phyloP scores from a whole-genome alignment of 106 monocot genomes.

The Dendrobium nobile region DNA sequence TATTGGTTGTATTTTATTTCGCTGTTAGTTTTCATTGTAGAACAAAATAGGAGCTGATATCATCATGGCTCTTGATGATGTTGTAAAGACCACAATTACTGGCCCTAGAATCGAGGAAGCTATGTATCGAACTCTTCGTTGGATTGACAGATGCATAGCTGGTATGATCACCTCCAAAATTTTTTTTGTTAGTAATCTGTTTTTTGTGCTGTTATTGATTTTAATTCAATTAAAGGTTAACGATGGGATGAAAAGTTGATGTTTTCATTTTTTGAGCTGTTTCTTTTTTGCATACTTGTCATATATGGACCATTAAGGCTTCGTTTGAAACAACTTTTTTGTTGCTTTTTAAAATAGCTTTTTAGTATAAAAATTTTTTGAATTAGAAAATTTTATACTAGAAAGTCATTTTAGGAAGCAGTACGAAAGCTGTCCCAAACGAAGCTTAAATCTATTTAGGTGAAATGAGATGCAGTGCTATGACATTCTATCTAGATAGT shows the following conservation, averaged over 20 bases:
- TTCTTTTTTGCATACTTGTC: background rate
- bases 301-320: background rate
- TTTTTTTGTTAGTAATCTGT: background rate
- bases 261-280: background rate
- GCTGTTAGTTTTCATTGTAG: conserved; percentile 26
- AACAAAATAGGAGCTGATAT: conserved; percentile 99
- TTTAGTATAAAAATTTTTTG: too few species aligned
- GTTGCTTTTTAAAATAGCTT: too few species aligned
- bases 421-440: too few species aligned
- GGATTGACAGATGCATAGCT: conserved; percentile 99
- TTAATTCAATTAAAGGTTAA: background rate
- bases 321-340: too few species aligned
- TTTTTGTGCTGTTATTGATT: background rate
- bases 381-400: too few species aligned
- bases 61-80: conserved; percentile 99
- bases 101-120: conserved; percentile 98
- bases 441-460: background rate
- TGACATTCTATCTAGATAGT: background rate
- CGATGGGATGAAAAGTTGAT: background rate
- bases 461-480: background rate
- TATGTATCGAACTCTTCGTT: conserved; percentile 96
- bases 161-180: conserved; percentile 33
- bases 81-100: conserved; percentile 94
- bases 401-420: too few species aligned
- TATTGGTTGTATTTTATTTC: background rate